Conservation (phyloP, 306 rosid species). For the Mimosa pudica region DNA sequence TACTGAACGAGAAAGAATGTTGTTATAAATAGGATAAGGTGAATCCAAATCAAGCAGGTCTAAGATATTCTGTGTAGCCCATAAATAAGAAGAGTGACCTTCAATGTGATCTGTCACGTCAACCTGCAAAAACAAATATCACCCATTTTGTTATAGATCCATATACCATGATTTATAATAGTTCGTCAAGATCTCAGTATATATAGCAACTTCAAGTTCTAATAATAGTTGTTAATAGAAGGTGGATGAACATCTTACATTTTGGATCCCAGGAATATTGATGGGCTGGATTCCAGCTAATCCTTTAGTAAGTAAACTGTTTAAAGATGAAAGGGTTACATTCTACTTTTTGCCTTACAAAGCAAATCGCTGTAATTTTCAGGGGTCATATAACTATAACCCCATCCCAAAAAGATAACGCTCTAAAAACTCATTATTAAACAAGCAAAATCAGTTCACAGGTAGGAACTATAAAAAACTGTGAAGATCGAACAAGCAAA, state of each 20-base stretch:
- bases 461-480: not conserved
- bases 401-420: not conserved
- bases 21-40: conserved; percentile 69
- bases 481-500: not conserved
- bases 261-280: conserved; percentile 60
- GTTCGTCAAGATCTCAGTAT: not conserved
- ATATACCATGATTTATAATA: conserved; percentile 22
- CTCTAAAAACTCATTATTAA: not conserved
- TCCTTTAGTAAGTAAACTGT: conserved; percentile 69
- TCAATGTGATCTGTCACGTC: conserved; percentile 73
- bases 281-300: conserved; percentile 73
- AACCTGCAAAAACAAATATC: conserved; percentile 57
- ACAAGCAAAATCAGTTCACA: not conserved
- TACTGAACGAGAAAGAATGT: conserved; percentile 22
- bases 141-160: conserved; percentile 1
- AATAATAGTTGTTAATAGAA: conserved; percentile 3
- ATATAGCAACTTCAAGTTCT: not conserved
- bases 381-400: not conserved
- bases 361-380: not conserved
- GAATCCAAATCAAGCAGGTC: conserved; percentile 71
- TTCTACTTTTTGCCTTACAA: not conserved
- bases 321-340: conserved; percentile 25
- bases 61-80: conserved; percentile 70
- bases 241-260: conserved; percentile 42
- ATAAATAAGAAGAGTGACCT: conserved; percentile 89